Evolutionary conservation across 257 asterid species (phyloP), one percentile per base, ranked within the genome.

Genomic region (Jaltomata sinuosa): DNA sequence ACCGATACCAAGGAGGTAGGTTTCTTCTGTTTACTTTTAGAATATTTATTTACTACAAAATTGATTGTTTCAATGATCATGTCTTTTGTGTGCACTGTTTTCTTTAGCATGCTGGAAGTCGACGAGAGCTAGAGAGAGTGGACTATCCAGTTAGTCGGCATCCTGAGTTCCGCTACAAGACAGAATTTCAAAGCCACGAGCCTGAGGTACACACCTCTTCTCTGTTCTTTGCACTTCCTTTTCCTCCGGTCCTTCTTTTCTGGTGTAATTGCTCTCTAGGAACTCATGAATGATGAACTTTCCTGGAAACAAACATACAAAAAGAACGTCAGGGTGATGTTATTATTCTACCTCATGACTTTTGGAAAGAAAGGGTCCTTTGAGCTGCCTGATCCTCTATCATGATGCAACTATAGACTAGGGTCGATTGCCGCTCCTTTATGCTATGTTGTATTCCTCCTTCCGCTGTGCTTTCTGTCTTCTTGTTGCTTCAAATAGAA

Each of bases 171-270:
- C 97, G 95, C 67, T 97, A 97, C 90, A 97, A 97, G 91, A 95
- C 98, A 27, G 99, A 97, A 85, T 97, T 97, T 87, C 99, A 97
- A 89, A 97, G 99, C 91, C 99, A 97, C 45, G 99, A 97, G 91
- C 99, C 99, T 79, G 99, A 97, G 99, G 99, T 94, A 92, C 67
- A 55, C 74, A 77, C 77, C 64, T 34, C 72, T 85, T 86, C 45
- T 34, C 29, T 27, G 54, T 55, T 83, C 83, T 62, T n/a, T 69
- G 52, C 53, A 11, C n/a, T 42, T 42, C 80, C 22, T 42, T 72
- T 72, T 6, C 32, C 25, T 22, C 12, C 49, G 38, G 15, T 67
- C 38, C 57, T 14, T 74, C 54, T 74, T 74, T 74, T 16, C 31
- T 74, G 22, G 38, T 74, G 80, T 74, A 72, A 40, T 38, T 72